A percentile compares a stretch with the other conserved stretches of the same genome.
Evolutionary conservation across 441 rosid genomes (phyloP).

Genomic region (Erodium trifolium): DNA sequence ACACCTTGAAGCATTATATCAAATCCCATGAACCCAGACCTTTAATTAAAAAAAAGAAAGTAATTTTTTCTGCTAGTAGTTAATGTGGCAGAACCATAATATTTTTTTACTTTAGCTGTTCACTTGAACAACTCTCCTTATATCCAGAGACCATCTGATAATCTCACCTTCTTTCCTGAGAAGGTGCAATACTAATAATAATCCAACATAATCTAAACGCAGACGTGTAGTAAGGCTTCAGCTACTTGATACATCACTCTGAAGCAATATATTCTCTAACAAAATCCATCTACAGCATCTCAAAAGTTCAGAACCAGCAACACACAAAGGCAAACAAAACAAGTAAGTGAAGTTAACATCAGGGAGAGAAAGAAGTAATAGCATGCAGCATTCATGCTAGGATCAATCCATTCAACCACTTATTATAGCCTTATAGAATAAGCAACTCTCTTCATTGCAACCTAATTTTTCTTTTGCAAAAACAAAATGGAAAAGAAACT

Average conservation of each 20-base stretch:
- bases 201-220: constrained; percentile 18
- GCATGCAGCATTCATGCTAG: not conserved
- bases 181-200: not conserved
- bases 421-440: not conserved
- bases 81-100: no score
- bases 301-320: constrained; percentile 36
- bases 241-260: constrained; percentile 41
- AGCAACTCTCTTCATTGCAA: not conserved
- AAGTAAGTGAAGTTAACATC: constrained; percentile 19
- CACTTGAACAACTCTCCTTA: no score
- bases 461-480: not conserved
- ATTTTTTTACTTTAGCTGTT: no score
- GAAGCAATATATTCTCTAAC: constrained; percentile 39
- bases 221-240: constrained; percentile 36
- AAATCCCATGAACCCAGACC: no score
- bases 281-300: constrained; percentile 41
- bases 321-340: constrained; percentile 19
- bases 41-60: no score
- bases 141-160: no score
- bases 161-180: no score
- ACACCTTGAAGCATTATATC: no score
- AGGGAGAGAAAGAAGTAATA: not conserved
- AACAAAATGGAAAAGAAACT: not conserved
- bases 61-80: no score
- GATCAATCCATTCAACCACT: not conserved